Evolutionary conservation across 805 yeast genomes (phyloP).

Genomic region (Zygosaccharomyces bailii): DNA sequence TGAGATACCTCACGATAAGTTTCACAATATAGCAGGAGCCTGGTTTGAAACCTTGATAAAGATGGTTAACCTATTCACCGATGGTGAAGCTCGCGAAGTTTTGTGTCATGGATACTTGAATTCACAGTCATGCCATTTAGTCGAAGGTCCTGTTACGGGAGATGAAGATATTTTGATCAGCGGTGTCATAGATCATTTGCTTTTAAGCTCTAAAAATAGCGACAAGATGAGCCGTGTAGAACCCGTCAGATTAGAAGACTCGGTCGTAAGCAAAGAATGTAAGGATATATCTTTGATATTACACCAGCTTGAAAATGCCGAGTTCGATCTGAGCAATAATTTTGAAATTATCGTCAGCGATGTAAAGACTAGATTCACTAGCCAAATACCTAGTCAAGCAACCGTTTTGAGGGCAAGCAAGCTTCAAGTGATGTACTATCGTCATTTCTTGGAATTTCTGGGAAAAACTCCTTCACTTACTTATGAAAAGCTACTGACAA

Average conservation of each 20-base stretch:
- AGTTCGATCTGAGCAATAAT: constrained; percentile 3
- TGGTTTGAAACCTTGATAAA: constrained; percentile 46
- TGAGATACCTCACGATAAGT: constrained; percentile 22
- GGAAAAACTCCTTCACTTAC: constrained; percentile 30
- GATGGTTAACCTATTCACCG: constrained; percentile 40
- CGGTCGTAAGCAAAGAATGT: constrained; percentile 7
- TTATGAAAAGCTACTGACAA: constrained; percentile 44
- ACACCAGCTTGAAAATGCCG: constrained; percentile 9
- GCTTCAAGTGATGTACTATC: constrained; percentile 60
- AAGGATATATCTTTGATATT: constrained; percentile 21
- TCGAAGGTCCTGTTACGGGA: constrained; percentile 11
- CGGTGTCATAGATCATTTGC: constrained; percentile 60
- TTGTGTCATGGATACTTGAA: constrained; percentile 52
- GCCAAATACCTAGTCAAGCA: constrained; percentile 45
- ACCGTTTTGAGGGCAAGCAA: constrained; percentile 49
- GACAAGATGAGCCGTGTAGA: neutral
- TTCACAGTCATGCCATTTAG: constrained; percentile 16
- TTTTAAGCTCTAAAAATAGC: constrained; percentile 14
- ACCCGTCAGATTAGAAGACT: constrained; percentile 6
- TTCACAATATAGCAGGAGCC: constrained; percentile 29
- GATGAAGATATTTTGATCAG: constrained; percentile 47
- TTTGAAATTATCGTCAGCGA: constrained; percentile 44
- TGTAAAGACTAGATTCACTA: constrained; percentile 55
- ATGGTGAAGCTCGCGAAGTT: constrained; percentile 61
- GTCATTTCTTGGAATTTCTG: constrained; percentile 45